Base-by-base conservation (phyloP, 2,329 filamentous ascomycete species). In the Botrytis fabae region DNA sequence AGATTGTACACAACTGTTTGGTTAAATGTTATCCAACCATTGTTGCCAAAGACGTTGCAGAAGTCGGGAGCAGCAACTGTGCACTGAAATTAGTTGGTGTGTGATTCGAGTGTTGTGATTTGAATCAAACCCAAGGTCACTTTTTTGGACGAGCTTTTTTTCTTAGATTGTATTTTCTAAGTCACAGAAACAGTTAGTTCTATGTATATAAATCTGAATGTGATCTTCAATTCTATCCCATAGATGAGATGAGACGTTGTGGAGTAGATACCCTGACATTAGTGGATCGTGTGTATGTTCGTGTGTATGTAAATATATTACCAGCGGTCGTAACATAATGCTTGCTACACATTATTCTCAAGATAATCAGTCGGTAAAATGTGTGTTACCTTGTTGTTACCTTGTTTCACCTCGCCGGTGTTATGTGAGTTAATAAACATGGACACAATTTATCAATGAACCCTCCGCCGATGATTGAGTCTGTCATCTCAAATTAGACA, bases 1-100 rank as follows among this genome's bases (percentile, higher is more conserved):
- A 66, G 64, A 40, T 40, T 66, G 64, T 66, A 66, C 12, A 54
- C 46, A 25, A 66, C 64, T 7, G 64, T 66, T 66, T 66, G 64
- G 64, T 54, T 66, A 32, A 54, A 66, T 10, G 38, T 38, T 40
- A 54, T 66, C 4, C 64, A 54, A 10, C 64, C 64, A 28, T 51
- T 66, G 46, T 54, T 66, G 64, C 64, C 64, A 0, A 66, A 54
- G 35, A 66, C 64, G 2, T 28, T 66, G 64, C 64, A 66, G 46
- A 54, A 9, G 35, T 54, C 20, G 32, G 64, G 64, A 28, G 25
- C 64, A 2, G 64, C 64, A 25, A 66, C 46, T 22, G 46, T 66
- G 35, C 46, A 66, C 32, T 25, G 14, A 62, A 16, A 10, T 32
- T 46, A 64, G 61, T 12, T 5, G 18, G 1, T 6, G 16, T 8